A percentile compares a stretch with the other conserved stretches of the same genome.
Evolutionary conservation across 2,329 filamentous ascomycete species (phyloP).

Genomic region (Claviceps sp.): DNA sequence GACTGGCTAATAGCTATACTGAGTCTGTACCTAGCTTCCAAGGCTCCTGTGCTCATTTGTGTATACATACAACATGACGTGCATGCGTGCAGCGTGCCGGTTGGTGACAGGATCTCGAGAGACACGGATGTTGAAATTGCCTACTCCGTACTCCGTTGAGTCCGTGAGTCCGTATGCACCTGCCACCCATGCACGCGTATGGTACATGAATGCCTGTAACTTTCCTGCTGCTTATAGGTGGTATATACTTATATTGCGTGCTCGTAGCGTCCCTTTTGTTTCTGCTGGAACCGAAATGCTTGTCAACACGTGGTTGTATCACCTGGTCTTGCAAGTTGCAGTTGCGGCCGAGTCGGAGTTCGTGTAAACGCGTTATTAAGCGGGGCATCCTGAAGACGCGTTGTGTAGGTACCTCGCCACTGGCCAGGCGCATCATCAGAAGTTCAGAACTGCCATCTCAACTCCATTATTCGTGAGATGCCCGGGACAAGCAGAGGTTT

Average conservation of each 20-base stretch:
- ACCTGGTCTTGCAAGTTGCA: not conserved
- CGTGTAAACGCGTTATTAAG: not conserved
- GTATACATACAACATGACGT: not conserved
- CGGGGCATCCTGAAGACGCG: not conserved
- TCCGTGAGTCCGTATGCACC: too few species aligned
- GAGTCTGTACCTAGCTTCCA: not conserved
- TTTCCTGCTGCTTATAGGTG: not conserved
- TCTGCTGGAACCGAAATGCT: not conserved
- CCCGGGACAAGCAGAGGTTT: not conserved
- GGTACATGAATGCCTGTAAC: too few species aligned
- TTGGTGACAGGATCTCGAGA: not conserved
- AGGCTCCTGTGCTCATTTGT: not conserved
- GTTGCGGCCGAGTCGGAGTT: constrained; percentile 3
- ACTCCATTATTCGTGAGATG: not conserved
- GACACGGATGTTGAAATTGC: not conserved
- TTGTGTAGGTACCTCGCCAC: not conserved
- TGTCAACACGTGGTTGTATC: not conserved
- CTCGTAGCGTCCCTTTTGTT: not conserved
- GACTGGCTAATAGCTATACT: too few species aligned
- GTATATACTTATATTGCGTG: not conserved
- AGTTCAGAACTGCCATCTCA: not conserved
- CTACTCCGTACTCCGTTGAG: too few species aligned
- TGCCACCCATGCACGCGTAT: too few species aligned
- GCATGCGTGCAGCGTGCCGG: not conserved
- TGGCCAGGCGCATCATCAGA: not conserved